phyloP scores from a whole-genome alignment of 1,284 basidiomycete species.

The Butyriboletus appendiculatus region DNA sequence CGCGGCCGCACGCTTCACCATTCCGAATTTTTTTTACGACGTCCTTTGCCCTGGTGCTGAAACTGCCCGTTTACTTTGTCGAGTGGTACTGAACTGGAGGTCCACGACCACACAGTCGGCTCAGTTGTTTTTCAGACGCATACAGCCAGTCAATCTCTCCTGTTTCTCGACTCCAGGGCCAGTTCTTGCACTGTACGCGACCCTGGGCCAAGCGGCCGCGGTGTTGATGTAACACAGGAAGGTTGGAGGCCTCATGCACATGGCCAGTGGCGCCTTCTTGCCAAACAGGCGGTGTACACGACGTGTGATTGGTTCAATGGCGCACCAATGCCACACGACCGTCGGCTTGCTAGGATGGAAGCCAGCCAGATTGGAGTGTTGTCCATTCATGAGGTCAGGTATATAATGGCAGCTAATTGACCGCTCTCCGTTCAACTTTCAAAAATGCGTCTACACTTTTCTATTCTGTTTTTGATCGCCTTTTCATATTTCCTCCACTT shows the following conservation, averaged over 20 bases:
- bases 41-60: too few species aligned
- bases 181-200: too few species aligned
- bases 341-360: too few species aligned
- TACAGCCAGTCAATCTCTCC: not conserved
- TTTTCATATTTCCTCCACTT: not conserved
- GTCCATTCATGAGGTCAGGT: not conserved
- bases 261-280: too few species aligned
- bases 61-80: not conserved
- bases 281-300: too few species aligned
- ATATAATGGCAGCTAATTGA: constrained; percentile 8
- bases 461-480: not conserved
- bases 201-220: not conserved
- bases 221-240: not conserved
- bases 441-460: constrained; percentile 3
- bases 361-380: too few species aligned
- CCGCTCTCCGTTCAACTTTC: not conserved
- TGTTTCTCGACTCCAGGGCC: not conserved
- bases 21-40: too few species aligned
- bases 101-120: not conserved
- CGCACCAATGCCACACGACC: too few species aligned
- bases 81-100: not conserved
- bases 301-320: too few species aligned
- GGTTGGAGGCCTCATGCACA: too few species aligned
- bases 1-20: not conserved
- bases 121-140: not conserved